A percentile compares a stretch with the other conserved stretches of the same genome.
Evolutionary conservation across 768 basidiomycete genomes (phyloP).

Genomic region (Kwoniella sp.): DNA sequence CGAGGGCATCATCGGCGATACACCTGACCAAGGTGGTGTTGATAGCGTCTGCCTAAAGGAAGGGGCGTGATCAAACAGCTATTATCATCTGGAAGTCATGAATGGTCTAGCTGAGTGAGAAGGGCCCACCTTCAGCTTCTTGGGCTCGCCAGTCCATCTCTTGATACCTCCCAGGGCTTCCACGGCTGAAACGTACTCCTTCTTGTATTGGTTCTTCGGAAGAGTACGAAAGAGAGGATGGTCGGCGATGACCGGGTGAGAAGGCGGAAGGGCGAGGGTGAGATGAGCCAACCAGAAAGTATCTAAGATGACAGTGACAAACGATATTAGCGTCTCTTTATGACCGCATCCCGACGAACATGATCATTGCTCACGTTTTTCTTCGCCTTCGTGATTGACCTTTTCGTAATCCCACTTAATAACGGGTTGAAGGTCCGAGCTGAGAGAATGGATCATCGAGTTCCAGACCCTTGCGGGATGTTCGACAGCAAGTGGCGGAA

Average conservation of each 20-base stretch:
- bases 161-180: conserved; percentile 35
- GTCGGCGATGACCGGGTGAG: conserved; percentile 29
- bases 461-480: conserved; percentile 50
- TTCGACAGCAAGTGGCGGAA: conserved; percentile 39
- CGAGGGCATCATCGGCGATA: conserved; percentile 32
- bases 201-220: conserved; percentile 30
- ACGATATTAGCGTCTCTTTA: too few relatives aligned
- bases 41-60: conserved; percentile 35
- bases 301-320: neutral
- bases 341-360: neutral
- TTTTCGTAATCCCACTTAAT: conserved; percentile 44
- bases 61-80: neutral
- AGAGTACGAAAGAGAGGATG: conserved; percentile 33
- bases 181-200: conserved; percentile 34
- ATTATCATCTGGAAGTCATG: neutral
- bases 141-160: conserved; percentile 33
- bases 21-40: conserved; percentile 33
- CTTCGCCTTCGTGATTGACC: neutral
- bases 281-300: conserved; percentile 25
- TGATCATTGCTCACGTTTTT: too few relatives aligned
- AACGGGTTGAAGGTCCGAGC: conserved; percentile 31
- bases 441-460: conserved; percentile 32
- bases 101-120: too few relatives aligned
- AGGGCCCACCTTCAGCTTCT: conserved; percentile 35
- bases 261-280: conserved; percentile 34